Percentiles rank a stretch among this genome's conserved stretches.
phyloP scores from a whole-genome alignment of 1,284 basidiomycete species.

The Hemileia vastatrix region DNA sequence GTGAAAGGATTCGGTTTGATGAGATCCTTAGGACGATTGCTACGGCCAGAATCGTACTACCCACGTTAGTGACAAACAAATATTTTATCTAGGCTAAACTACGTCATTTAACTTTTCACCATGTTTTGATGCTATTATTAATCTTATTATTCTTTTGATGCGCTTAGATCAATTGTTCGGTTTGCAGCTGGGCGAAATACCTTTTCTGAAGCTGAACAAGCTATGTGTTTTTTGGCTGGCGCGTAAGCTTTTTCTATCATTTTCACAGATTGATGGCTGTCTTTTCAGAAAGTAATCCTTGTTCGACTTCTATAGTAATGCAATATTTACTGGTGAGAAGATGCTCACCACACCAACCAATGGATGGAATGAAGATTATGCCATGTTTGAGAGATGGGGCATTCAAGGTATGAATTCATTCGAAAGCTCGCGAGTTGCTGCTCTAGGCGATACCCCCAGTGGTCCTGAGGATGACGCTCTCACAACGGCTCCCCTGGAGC shows the following conservation, averaged over 20 bases:
- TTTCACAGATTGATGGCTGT: not conserved
- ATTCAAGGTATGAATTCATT: slow-evolving; percentile 70
- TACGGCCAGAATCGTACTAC: slow-evolving; percentile 84
- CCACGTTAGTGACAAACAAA: slow-evolving; percentile 46
- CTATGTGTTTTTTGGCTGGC: slow-evolving; percentile 96
- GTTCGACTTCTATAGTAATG: slow-evolving; percentile 54
- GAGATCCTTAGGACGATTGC: slow-evolving; percentile 86
- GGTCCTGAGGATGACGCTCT: too few relatives aligned
- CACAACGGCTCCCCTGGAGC: too few relatives aligned
- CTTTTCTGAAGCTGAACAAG: slow-evolving; percentile 82
- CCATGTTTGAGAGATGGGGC: slow-evolving; percentile 88
- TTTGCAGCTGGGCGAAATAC: slow-evolving; percentile 88
- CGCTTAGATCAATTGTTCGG: slow-evolving; percentile 82
- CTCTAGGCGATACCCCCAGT: too few relatives aligned
- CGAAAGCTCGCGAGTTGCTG: slow-evolving; percentile 35
- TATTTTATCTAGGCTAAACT: not conserved
- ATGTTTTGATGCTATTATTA: not conserved
- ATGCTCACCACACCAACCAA: slow-evolving; percentile 87
- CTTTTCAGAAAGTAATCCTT: not conserved
- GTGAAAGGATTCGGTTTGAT: slow-evolving; percentile 53
- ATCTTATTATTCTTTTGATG: too few relatives aligned
- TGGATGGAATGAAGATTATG: slow-evolving; percentile 64
- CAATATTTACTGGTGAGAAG: slow-evolving; percentile 91
- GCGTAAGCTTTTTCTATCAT: slow-evolving; percentile 48
- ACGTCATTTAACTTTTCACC: not conserved